phyloP scores from a whole-genome alignment of 768 basidiomycete species.

The Trametes punicea region DNA sequence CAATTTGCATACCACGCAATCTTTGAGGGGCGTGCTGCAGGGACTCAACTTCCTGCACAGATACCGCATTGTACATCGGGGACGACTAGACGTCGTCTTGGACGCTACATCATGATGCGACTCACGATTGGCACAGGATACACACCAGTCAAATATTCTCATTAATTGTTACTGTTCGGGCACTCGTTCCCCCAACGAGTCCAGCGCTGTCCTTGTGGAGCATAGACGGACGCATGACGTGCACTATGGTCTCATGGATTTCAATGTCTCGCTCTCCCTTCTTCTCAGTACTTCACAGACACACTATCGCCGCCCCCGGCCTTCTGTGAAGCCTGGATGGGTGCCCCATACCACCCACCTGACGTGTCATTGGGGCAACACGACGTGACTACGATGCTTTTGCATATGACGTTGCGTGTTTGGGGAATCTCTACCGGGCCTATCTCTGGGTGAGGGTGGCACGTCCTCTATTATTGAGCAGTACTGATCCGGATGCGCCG shows the following conservation, averaged over 20 bases:
- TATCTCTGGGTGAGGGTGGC: neutral
- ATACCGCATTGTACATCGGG: conserved; percentile 13
- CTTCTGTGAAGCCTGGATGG: neutral
- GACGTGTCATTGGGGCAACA: neutral
- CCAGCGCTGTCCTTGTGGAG: neutral
- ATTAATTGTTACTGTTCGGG: neutral
- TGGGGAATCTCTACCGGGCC: conserved; percentile 1
- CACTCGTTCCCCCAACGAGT: no score
- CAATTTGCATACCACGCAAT: neutral
- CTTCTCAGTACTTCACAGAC: neutral
- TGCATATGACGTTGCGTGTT: neutral
- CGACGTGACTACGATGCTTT: neutral
- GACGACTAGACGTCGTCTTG: neutral
- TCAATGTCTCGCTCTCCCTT: neutral
- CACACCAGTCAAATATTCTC: neutral
- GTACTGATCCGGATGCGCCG: neutral
- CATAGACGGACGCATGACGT: neutral
- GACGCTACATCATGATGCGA: no score
- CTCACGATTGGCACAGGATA: neutral
- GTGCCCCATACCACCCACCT: neutral
- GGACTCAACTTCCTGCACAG: conserved; percentile 15
- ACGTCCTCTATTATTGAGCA: neutral
- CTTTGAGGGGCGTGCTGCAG: neutral
- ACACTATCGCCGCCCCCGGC: neutral
- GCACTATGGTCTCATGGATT: neutral